Evolutionary conservation across 2,329 filamentous ascomycete species (phyloP).

Genomic region (Exophiala alcalophila): DNA sequence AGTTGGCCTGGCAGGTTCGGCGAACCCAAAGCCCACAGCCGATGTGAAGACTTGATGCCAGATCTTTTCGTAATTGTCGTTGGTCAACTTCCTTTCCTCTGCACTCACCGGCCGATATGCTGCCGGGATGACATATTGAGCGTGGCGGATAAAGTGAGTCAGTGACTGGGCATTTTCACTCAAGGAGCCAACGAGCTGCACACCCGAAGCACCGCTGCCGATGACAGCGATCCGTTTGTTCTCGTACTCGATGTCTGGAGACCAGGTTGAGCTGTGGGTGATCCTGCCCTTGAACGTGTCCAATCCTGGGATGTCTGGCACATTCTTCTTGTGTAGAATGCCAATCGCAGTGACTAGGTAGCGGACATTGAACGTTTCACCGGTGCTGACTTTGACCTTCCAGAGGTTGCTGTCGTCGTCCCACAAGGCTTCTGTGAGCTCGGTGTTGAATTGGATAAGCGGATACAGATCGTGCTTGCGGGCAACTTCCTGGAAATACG

Average conservation of each 20-base stretch:
- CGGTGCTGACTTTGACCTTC: constrained; percentile 45
- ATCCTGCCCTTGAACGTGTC: constrained; percentile 57
- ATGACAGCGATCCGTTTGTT: constrained; percentile 62
- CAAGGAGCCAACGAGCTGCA: constrained; percentile 62
- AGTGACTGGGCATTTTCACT: constrained; percentile 51
- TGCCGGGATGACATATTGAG: constrained; percentile 63
- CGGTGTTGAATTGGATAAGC: constrained; percentile 45
- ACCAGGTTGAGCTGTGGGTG: constrained; percentile 59
- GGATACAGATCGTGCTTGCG: constrained; percentile 43
- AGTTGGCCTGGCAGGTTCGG: constrained; percentile 40
- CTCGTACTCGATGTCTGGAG: constrained; percentile 50
- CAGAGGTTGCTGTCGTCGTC: constrained; percentile 39
- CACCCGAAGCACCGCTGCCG: constrained; percentile 62
- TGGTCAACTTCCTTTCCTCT: constrained; percentile 47
- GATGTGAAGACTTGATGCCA: constrained; percentile 38
- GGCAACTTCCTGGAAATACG: constrained; percentile 49
- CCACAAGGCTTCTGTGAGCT: constrained; percentile 42
- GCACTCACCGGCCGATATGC: constrained; percentile 45
- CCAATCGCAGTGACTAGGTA: constrained; percentile 50
- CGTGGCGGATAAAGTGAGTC: constrained; percentile 59
- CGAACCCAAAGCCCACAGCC: constrained; percentile 59
- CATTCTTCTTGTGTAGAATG: constrained; percentile 56
- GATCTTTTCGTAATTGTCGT: constrained; percentile 14
- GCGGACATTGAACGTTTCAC: constrained; percentile 34
- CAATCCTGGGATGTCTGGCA: constrained; percentile 59